Evolutionary conservation across 169 alveolate genomes (phyloP).

Genomic region (Miamiensis avidus): DNA sequence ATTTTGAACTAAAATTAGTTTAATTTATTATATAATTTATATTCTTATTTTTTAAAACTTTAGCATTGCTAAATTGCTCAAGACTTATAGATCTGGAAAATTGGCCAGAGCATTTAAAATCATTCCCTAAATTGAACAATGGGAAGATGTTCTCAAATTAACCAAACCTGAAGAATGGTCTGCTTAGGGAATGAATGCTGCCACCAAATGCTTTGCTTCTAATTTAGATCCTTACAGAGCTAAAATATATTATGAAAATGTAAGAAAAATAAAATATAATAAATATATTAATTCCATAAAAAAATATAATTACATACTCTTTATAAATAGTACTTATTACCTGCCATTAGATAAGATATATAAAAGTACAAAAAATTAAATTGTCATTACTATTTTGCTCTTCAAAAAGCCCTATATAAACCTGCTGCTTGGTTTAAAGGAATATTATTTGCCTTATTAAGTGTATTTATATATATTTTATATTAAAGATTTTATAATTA

Average conservation of each 20-base stretch:
- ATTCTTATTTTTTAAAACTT: constrained; percentile 43
- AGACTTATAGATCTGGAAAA: constrained; percentile 91
- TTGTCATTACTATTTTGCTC: constrained; percentile 91
- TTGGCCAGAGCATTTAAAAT: constrained; percentile 94
- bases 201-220: constrained; percentile 90
- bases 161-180: constrained; percentile 96
- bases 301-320: constrained; percentile 60
- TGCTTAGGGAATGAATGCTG: constrained; percentile 93
- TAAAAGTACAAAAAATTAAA: constrained; percentile 88
- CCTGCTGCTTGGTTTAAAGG: constrained; percentile 97
- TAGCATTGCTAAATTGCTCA: constrained; percentile 81
- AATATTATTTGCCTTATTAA: constrained; percentile 91
- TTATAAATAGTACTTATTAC: constrained; percentile 78
- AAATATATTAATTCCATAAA: constrained; percentile 1
- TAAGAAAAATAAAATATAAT: constrained; percentile 4
- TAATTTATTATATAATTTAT: constrained; percentile 28
- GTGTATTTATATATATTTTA: constrained; percentile 55
- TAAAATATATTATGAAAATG: constrained; percentile 37
- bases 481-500: not conserved
- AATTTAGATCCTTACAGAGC: constrained; percentile 79
- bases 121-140: constrained; percentile 90
- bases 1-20: constrained; percentile 26
- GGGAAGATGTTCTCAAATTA: constrained; percentile 92
- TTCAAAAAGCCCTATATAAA: constrained; percentile 94
- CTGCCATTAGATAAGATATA: constrained; percentile 89